Evolutionary conservation across 176 grass and related monocot species (phyloP), one percentile per base, ranked within the genome.

Genomic region (Ensete glaucum): DNA sequence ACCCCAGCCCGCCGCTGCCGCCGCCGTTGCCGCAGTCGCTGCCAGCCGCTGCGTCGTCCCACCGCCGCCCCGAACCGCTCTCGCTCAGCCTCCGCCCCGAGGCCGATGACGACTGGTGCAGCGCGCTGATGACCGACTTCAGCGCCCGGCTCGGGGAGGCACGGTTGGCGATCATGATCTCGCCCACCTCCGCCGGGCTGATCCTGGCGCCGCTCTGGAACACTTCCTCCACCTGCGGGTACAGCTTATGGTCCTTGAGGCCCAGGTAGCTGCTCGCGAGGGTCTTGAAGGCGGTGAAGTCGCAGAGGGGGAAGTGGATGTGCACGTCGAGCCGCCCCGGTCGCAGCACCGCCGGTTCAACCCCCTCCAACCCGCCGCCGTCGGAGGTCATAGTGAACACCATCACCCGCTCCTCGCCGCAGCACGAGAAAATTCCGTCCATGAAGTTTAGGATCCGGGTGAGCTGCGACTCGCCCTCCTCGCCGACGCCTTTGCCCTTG

Each of bases 131-230:
- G 55, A 99, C 88, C 9, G 86, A 88, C 76, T 89, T 89, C 69
- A 99, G 85, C 52, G 95, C 95, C 73, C 95, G 95, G 79, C 82
- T 94, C 11, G 95, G 86, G 26, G 90, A 89, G 0, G 68, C 91
- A 8, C 84, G 86, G 84, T 93, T 94, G 64, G 86, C 83, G 82
- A 99, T 82, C 95, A 99, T 94, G 66, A 99, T 99, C 86, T 99
- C 95, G 59, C 91, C 90, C 34, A 99, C 84, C 83, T 94, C 95
- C 9, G 95, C 95, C 19, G 88, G 95, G 82, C 91, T 99, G 52
- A 99, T 81, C 54, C 73, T 80, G 0, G 77, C 91, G 76, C 95
- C 95, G 67, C 50, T 79, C 63, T 89, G 91, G 88, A 99, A 94
- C 19, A 82, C 86, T 11, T 99, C 95, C 78, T 99, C 90, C 8